These are phyloP conservation scores for Penicillium sp. DNA, from an alignment of 2,329 filamentous ascomycete species.

Conservation along the genomic window DNA sequence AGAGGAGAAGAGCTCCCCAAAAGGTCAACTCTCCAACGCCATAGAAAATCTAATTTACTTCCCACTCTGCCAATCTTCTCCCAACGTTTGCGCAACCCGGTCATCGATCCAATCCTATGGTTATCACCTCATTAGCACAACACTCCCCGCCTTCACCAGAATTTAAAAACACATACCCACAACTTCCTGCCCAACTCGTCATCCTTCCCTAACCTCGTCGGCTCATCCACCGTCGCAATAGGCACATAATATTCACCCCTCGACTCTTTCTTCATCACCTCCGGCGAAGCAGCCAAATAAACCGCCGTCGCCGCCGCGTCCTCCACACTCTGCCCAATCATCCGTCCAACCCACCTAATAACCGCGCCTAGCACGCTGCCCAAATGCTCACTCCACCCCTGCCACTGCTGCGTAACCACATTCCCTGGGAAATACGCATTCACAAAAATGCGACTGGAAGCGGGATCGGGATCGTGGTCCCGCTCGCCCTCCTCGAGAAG, in stretches of 20 bases:
- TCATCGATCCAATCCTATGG: conserved; percentile 24
- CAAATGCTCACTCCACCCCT: conserved; percentile 30
- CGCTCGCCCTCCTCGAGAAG: conserved; percentile 22
- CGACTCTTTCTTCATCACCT: conserved; percentile 21
- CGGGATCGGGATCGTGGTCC: conserved; percentile 8
- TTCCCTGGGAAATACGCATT: conserved; percentile 38
- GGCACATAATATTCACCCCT: conserved; percentile 43
- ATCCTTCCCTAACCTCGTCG: conserved; percentile 31
- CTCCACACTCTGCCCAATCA: conserved; percentile 26
- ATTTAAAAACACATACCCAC: conserved; percentile 28
- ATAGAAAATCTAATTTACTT: not conserved
- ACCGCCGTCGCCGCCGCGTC: conserved; percentile 35
- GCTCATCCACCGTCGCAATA: conserved; percentile 31
- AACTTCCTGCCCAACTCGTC: conserved; percentile 32
- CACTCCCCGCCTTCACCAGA: not conserved
- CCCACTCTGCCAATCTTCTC: conserved; percentile 10
- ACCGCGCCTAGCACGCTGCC: conserved; percentile 23
- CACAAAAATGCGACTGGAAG: conserved; percentile 28
- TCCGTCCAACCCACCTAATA: conserved; percentile 23
- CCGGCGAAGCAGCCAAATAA: conserved; percentile 30
- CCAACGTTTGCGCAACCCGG: conserved; percentile 17
- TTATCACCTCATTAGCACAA: not conserved
- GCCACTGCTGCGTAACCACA: conserved; percentile 35
- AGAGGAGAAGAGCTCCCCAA: too few relatives aligned
- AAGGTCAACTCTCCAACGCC: not conserved